These are phyloP conservation scores for Salix brachista DNA, from an alignment of 345 rosid species.

Conservation along the genomic window DNA sequence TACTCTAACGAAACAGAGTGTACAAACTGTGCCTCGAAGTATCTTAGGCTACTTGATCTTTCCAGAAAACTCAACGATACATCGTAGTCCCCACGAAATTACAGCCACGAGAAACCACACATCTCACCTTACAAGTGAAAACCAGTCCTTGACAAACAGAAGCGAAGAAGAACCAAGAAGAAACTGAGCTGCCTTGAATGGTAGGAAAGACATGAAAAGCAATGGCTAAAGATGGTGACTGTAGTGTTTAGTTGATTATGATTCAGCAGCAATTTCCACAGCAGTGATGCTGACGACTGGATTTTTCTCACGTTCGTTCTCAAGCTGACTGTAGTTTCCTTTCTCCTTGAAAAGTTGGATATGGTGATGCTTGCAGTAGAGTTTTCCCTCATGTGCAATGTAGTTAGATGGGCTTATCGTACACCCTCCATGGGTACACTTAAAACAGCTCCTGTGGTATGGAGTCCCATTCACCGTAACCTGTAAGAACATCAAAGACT, in stretches of 20 bases:
- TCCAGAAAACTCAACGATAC: not conserved
- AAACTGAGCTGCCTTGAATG: constrained; percentile 3
- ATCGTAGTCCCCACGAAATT: not conserved
- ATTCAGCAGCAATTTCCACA: constrained; percentile 33
- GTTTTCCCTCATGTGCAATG: constrained; percentile 58
- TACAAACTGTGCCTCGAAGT: not conserved
- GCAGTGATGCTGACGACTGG: constrained; percentile 9
- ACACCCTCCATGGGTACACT: constrained; percentile 58
- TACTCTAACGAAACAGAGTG: constrained; percentile 2
- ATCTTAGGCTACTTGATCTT: constrained; percentile 10
- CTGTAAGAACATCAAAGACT: constrained; percentile 18
- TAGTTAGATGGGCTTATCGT: constrained; percentile 61
- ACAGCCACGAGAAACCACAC: not conserved
- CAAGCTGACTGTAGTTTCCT: constrained; percentile 69
- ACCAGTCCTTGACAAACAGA: not conserved
- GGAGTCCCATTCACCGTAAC: constrained; percentile 50
- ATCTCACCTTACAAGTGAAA: not conserved
- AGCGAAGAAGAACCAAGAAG: not conserved
- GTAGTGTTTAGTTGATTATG: not conserved
- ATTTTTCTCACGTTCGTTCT: constrained; percentile 29
- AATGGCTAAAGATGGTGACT: no score
- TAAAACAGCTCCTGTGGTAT: constrained; percentile 60
- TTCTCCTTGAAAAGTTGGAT: constrained; percentile 58
- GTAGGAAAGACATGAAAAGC: not conserved
- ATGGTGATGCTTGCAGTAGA: constrained; percentile 73